Percentiles rank a stretch among this genome's conserved stretches.
phyloP scores from a whole-genome alignment of 179 eudicot species.

The Beta corolliflora region DNA sequence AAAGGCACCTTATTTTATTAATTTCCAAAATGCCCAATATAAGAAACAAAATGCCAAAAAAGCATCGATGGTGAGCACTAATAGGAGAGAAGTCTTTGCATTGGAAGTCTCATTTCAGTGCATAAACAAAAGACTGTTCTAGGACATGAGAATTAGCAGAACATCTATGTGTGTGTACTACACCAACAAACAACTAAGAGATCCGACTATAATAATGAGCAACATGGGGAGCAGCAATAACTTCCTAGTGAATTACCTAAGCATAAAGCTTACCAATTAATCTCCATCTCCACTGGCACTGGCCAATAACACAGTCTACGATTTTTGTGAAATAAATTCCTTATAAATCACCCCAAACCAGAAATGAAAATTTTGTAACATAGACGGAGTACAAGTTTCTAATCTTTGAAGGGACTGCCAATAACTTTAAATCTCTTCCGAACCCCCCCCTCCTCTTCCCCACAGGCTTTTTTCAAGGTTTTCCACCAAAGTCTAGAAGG shows the following conservation, averaged over 20 bases:
- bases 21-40: background rate
- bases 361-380: no score
- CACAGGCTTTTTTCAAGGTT: no score
- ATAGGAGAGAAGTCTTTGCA: background rate
- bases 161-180: background rate
- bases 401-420: no score
- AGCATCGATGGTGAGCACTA: background rate
- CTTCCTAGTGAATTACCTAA: background rate
- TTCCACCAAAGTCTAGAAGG: no score
- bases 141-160: background rate
- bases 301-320: background rate
- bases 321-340: background rate
- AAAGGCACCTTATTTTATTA: background rate
- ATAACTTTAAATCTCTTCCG: no score
- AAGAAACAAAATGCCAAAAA: background rate
- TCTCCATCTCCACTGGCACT: background rate
- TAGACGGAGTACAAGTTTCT: no score
- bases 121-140: background rate
- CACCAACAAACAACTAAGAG: background rate
- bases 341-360: no score
- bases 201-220: background rate
- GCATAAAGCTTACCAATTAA: background rate
- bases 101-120: background rate
- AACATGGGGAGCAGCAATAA: background rate
- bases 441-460: no score